Conservation (phyloP, 2,329 filamentous ascomycete genomes). For the Karstenula rhodostoma region DNA sequence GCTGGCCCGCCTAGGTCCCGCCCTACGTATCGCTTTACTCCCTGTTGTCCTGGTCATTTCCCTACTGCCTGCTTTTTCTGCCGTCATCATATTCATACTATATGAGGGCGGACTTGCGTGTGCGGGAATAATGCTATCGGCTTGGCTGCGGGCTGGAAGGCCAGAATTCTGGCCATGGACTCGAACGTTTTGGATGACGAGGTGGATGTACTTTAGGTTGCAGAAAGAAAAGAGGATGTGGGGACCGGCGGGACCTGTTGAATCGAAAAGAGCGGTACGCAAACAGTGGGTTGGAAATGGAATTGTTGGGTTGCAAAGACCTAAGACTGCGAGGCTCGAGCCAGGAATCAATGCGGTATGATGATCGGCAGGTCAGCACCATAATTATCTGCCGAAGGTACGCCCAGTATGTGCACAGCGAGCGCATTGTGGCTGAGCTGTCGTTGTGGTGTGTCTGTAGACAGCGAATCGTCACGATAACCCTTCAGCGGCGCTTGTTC, state of each 20-base stretch:
- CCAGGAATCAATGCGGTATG: conserved; percentile 6
- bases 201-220: neutral
- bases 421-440: neutral
- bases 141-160: conserved; percentile 12
- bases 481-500: neutral
- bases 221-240: conserved; percentile 8
- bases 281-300: conserved; percentile 10
- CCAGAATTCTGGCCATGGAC: conserved; percentile 10
- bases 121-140: conserved; percentile 8
- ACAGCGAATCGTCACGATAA: neutral
- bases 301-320: conserved; percentile 14
- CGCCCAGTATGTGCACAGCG: neutral
- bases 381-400: neutral
- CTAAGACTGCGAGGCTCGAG: conserved; percentile 16
- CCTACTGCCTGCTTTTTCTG: neutral
- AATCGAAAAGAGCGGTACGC: neutral
- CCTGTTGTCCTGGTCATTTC: neutral
- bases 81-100: neutral
- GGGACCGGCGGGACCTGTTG: conserved; percentile 19
- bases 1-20: conserved; percentile 15
- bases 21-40: conserved; percentile 12
- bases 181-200: conserved; percentile 11
- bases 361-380: neutral
- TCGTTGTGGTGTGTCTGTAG: neutral
- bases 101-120: neutral